Evolutionary conservation across 2,329 filamentous ascomycete genomes (phyloP).

Genomic region (Fusarium cicatricum): DNA sequence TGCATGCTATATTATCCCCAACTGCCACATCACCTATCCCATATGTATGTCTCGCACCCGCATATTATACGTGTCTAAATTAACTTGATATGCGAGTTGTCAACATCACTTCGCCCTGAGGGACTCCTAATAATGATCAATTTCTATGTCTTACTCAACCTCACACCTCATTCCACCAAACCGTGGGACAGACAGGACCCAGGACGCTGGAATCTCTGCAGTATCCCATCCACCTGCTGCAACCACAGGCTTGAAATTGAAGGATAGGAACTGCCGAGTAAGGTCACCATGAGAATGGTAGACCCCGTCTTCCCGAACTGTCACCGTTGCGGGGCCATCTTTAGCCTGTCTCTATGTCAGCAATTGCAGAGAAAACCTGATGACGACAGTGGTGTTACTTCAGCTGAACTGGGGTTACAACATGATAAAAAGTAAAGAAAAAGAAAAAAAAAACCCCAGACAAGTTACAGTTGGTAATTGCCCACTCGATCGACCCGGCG

Average conservation of each 20-base stretch:
- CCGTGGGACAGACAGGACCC: too few species aligned
- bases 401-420: slow-evolving; percentile 34
- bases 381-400: slow-evolving; percentile 30
- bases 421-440: background rate
- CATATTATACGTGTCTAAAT: slow-evolving; percentile 27
- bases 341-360: slow-evolving; percentile 19
- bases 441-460: too few species aligned
- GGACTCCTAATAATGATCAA: too few species aligned
- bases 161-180: too few species aligned
- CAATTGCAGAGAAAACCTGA: background rate
- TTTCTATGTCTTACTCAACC: too few species aligned
- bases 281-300: slow-evolving; percentile 24
- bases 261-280: slow-evolving; percentile 24
- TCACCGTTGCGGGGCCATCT: slow-evolving; percentile 7
- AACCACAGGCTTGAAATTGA: background rate
- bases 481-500: too few species aligned
- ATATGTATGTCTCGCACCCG: slow-evolving; percentile 2
- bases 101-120: too few species aligned
- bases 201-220: too few species aligned
- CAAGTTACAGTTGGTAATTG: background rate
- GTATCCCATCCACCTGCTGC: background rate
- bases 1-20: background rate
- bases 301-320: slow-evolving; percentile 19
- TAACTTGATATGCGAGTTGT: slow-evolving; percentile 1
- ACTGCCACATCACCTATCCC: slow-evolving; percentile 9